A percentile compares a stretch with the other conserved stretches of the same genome.
phyloP scores from a whole-genome alignment of 306 rosid species.

The Dicorynia guianensis region DNA sequence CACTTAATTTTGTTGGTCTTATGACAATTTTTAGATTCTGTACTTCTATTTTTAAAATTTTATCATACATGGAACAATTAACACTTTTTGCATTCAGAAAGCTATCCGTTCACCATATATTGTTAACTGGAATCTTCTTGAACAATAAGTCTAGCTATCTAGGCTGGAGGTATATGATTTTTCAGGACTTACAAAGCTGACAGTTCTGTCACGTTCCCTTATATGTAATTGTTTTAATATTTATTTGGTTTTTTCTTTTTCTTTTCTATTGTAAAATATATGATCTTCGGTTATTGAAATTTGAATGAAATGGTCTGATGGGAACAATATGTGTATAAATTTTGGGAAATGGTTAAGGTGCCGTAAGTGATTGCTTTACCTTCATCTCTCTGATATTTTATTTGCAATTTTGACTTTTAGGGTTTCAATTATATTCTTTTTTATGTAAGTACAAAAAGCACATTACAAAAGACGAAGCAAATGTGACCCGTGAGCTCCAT shows the following conservation, averaged over 20 bases:
- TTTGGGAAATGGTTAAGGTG: not conserved
- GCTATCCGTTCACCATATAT: not conserved
- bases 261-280: not conserved
- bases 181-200: not conserved
- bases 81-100: slow-evolving; percentile 25
- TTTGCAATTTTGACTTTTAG: slow-evolving; percentile 16
- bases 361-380: not conserved
- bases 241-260: not conserved
- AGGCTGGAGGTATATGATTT: slow-evolving; percentile 3
- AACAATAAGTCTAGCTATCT: not conserved
- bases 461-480: slow-evolving; percentile 11
- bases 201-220: not conserved
- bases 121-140: not conserved
- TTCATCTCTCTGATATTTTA: not conserved
- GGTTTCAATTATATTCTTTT: not conserved
- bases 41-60: not conserved
- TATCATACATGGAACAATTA: not conserved
- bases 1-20: not conserved
- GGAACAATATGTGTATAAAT: not conserved
- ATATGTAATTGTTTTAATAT: not conserved
- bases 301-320: not conserved
- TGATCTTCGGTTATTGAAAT: not conserved
- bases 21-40: not conserved
- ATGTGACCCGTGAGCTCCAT: not conserved
- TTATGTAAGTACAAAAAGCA: slow-evolving; percentile 22